Percentiles rank a stretch among this genome's conserved stretches.
phyloP scores from a whole-genome alignment of 176 grass and related monocot species.

The Coix lacrymajobi region DNA sequence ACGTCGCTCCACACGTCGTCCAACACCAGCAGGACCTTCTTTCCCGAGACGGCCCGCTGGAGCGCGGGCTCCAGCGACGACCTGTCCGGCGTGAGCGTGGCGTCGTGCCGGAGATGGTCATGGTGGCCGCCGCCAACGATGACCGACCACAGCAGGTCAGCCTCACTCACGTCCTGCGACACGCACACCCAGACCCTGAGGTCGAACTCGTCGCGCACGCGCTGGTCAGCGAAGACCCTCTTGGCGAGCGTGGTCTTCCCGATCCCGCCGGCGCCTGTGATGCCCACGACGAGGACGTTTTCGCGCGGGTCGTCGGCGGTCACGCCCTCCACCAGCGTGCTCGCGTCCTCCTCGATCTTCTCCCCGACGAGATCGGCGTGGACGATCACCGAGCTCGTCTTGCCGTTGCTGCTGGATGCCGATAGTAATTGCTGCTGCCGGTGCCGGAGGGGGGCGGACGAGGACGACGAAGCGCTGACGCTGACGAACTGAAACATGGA shows the following conservation, averaged over 20 bases:
- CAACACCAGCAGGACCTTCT: conserved; percentile 1
- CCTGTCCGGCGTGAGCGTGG: background rate
- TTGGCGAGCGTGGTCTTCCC: conserved; percentile 43
- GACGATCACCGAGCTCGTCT: background rate
- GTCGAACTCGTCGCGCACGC: conserved; percentile 9
- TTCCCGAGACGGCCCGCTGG: background rate
- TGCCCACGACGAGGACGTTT: background rate
- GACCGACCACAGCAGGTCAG: background rate
- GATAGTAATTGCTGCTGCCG: background rate
- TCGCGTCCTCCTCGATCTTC: background rate
- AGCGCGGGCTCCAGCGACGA: background rate
- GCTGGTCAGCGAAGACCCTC: background rate
- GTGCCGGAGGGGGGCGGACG: background rate
- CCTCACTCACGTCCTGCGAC: conserved; percentile 2
- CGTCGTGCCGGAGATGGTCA: background rate
- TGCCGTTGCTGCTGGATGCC: background rate
- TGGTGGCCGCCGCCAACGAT: background rate
- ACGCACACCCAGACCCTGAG: background rate
- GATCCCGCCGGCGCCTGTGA: conserved; percentile 7
- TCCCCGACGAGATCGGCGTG: conserved; percentile 3
- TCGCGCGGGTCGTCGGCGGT: background rate
- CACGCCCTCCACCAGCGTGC: background rate
- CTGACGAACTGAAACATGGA: conserved; percentile 3
- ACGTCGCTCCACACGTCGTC: conserved; percentile 8
- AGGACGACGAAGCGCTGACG: background rate